These are phyloP conservation scores for Debaryomycetaceae sp. DNA, from an alignment of 1,139 yeast species.

Conservation along the genomic window DNA sequence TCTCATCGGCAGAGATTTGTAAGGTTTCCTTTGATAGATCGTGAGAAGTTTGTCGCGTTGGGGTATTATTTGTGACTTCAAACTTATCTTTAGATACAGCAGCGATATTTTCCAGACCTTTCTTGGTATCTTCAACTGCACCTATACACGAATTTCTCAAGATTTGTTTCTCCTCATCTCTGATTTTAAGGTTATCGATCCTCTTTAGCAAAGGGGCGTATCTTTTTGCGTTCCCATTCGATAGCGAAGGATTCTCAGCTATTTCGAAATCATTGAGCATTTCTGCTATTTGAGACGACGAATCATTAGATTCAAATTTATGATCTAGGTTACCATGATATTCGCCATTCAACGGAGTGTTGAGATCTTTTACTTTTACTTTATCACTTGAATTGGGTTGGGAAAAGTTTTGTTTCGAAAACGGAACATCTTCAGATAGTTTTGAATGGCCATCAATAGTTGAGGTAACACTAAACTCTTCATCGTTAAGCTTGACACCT, in stretches of 20 bases:
- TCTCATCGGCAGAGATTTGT: slow-evolving; percentile 21
- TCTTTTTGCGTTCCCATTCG: slow-evolving; percentile 13
- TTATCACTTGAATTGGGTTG: background rate
- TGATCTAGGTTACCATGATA: background rate
- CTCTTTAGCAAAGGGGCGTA: slow-evolving; percentile 15
- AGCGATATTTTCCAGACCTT: background rate
- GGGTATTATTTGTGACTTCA: background rate
- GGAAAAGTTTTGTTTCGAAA: slow-evolving; percentile 9
- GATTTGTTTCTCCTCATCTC: slow-evolving; percentile 49
- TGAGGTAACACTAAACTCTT: slow-evolving; percentile 2
- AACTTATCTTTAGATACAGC: background rate
- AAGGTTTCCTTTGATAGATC: background rate
- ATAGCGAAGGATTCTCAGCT: slow-evolving; percentile 4
- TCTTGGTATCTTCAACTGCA: background rate
- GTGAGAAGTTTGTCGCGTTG: too few species aligned
- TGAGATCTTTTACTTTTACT: background rate
- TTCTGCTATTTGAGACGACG: slow-evolving; percentile 29
- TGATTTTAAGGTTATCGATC: slow-evolving; percentile 37
- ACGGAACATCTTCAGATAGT: background rate
- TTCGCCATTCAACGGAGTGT: background rate
- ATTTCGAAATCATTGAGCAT: slow-evolving; percentile 52
- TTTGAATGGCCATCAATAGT: background rate
- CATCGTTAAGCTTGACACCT: slow-evolving; percentile 28
- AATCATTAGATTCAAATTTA: background rate
- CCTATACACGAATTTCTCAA: slow-evolving; percentile 19